Conservation (phyloP, 2,329 filamentous ascomycete species). For the Aspergillus sp. region DNA sequence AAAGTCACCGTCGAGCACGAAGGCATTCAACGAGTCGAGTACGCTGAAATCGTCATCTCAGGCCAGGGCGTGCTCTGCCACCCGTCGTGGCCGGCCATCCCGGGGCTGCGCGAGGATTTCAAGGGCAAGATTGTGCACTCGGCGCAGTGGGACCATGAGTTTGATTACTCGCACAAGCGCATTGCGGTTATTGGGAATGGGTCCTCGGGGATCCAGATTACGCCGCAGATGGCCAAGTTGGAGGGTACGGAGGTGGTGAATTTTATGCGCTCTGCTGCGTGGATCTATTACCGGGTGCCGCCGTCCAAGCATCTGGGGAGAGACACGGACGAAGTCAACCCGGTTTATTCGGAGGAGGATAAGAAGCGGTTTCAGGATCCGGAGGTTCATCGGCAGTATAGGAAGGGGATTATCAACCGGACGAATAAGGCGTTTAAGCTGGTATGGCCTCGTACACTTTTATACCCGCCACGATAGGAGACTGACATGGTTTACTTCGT, state of each 20-base stretch:
- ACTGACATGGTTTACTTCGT: neutral
- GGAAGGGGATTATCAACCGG: constrained; percentile 32
- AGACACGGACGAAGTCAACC: constrained; percentile 27
- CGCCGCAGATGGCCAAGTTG: constrained; percentile 23
- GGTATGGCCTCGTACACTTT: constrained; percentile 1
- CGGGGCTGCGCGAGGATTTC: constrained; percentile 25
- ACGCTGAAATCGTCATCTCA: constrained; percentile 39
- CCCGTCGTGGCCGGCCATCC: constrained; percentile 27
- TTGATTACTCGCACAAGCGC: constrained; percentile 20
- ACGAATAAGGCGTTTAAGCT: constrained; percentile 20
- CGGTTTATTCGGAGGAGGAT: constrained; percentile 25
- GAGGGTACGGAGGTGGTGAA: constrained; percentile 27
- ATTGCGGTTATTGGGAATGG: constrained; percentile 28
- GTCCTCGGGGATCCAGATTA: constrained; percentile 38
- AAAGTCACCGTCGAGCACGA: constrained; percentile 30
- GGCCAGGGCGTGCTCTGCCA: constrained; percentile 25
- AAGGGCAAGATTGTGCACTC: constrained; percentile 32
- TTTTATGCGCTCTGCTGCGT: constrained; percentile 29
- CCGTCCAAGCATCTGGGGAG: constrained; percentile 24
- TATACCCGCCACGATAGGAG: neutral
- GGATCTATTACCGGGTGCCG: constrained; percentile 25
- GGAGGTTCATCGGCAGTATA: constrained; percentile 32
- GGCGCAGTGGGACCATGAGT: constrained; percentile 30
- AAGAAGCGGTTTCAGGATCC: constrained; percentile 27
- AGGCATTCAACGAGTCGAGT: constrained; percentile 27